These are phyloP conservation scores for Penicillium sp. DNA, from an alignment of 2,329 filamentous ascomycete species.

Conservation along the genomic window DNA sequence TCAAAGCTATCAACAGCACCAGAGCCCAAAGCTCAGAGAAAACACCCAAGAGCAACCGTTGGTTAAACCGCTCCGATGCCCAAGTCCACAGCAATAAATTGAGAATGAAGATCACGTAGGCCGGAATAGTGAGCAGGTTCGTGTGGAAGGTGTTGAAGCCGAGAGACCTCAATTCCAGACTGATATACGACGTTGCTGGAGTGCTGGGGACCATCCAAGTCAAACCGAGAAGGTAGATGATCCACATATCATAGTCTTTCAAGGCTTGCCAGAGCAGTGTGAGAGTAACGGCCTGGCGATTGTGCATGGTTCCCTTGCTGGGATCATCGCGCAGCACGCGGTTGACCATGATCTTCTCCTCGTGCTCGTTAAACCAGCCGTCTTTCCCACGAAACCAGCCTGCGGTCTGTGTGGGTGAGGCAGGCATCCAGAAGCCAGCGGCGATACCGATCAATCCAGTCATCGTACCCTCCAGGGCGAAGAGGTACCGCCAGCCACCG, in stretches of 20 bases:
- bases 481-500: conserved; percentile 47
- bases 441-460: conserved; percentile 56
- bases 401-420: conserved; percentile 65
- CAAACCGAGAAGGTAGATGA: conserved; percentile 53
- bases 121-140: conserved; percentile 63
- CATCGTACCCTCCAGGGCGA: conserved; percentile 46
- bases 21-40: conserved; percentile 55
- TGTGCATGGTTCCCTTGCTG: conserved; percentile 62
- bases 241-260: conserved; percentile 59
- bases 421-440: conserved; percentile 60
- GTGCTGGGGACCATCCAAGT: conserved; percentile 44
- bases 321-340: conserved; percentile 57
- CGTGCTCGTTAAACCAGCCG: conserved; percentile 66
- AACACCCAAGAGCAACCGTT: conserved; percentile 55
- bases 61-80: conserved; percentile 56
- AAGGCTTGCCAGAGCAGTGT: conserved; percentile 52
- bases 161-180: conserved; percentile 50
- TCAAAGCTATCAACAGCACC: conserved; percentile 53
- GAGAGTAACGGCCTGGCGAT: conserved; percentile 53
- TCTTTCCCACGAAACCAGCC: conserved; percentile 59
- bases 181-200: conserved; percentile 40
- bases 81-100: conserved; percentile 57
- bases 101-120: conserved; percentile 56
- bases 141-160: conserved; percentile 60
- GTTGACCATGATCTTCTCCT: conserved; percentile 71